Percentiles rank a stretch among this genome's conserved stretches.
Conservation (phyloP, 352 stramenopile species). For the Phytophthora sp. region DNA sequence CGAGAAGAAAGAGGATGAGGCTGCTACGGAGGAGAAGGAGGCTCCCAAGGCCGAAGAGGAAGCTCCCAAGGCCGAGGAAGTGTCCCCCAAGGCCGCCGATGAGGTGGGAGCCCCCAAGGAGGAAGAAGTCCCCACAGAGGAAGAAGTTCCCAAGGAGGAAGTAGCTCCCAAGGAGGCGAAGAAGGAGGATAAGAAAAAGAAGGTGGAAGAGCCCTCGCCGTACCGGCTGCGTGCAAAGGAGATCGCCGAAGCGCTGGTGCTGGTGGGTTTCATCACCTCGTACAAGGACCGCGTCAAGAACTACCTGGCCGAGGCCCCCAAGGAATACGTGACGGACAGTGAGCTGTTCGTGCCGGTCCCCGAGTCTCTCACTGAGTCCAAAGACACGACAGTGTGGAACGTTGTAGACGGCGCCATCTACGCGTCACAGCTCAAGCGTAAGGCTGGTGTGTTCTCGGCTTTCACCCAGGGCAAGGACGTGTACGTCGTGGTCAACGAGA, state of each 20-base stretch:
- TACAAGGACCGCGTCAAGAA: conserved; percentile 59
- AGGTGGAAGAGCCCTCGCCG: conserved; percentile 34
- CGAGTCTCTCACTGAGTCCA: conserved; percentile 40
- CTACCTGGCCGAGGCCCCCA: conserved; percentile 39
- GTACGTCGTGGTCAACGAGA: conserved; percentile 50
- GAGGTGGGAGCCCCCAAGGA: conserved; percentile 27
- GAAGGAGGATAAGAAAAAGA: conserved; percentile 36
- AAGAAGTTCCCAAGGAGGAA: conserved; percentile 26
- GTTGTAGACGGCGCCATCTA: conserved; percentile 45
- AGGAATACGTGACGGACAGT: conserved; percentile 51
- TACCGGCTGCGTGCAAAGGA: conserved; percentile 46
- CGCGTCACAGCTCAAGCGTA: conserved; percentile 58
- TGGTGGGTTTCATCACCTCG: conserved; percentile 44
- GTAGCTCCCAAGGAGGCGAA: conserved; percentile 28
- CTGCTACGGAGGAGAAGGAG: conserved; percentile 16
- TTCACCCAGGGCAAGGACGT: conserved; percentile 68
- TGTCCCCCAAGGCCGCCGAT: conserved; percentile 4
- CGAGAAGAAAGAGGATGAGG: conserved; percentile 30
- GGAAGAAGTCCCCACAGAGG: conserved; percentile 7
- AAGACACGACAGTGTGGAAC: conserved; percentile 44
- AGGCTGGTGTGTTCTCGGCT: conserved; percentile 59
- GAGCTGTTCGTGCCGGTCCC: conserved; percentile 55
- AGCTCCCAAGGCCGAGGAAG: conserved; percentile 11
- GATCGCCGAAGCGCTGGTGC: conserved; percentile 45
- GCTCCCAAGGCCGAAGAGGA: conserved; percentile 17